Base-by-base conservation (phyloP, 495 filamentous ascomycete species). In the Glarea lozoyensis region DNA sequence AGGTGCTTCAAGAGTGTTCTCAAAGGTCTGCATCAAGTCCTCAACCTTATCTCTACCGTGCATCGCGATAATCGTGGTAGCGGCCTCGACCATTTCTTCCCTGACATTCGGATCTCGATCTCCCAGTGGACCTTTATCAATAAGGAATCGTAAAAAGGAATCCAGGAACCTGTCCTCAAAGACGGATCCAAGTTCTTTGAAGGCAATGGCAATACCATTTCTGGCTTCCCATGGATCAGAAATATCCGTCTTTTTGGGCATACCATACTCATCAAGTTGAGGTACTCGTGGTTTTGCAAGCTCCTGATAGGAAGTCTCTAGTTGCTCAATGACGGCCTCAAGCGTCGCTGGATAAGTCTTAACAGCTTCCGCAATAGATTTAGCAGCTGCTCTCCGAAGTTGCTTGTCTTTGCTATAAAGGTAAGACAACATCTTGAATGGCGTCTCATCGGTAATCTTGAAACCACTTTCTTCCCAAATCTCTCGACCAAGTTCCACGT, bases 401-500 rank as follows among this genome's bases (percentile, higher is more conserved):
- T 93, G 86, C 13, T 68, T 66, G 51, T 96, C 90, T 46, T 73
- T 69, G 41, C 75, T 81, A 43, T 84, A 75, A 21, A 97, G 66
- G 50, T 94, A 97, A 0, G 82, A 81, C 37, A 92, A 67, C 50
- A 88, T 78, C 43, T 67, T 70, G 37, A 63, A 58, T 34, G 73
- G 76, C 2, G 86, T 69, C 40, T 80, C 71, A 0, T 59, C 55
- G 10, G 45, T 40, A n/a, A 84, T 61, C 48, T 88, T 66, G 36
- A 98, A 76, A 1, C 73, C 83, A 57, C 89, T 94, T 47, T 93
- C 90, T 59, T 94, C 86, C 92, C 93, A 97, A 25, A 97, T 96
- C 0, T 84, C 76, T 20, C 73, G 73, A 1, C 82, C 90, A 21
- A 94, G 67, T 27, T 94, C 86, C 4, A 68, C 72, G 52, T 97